Base-by-base conservation (phyloP, 768 basidiomycete genomes). In the Leccinellum luteum region DNA sequence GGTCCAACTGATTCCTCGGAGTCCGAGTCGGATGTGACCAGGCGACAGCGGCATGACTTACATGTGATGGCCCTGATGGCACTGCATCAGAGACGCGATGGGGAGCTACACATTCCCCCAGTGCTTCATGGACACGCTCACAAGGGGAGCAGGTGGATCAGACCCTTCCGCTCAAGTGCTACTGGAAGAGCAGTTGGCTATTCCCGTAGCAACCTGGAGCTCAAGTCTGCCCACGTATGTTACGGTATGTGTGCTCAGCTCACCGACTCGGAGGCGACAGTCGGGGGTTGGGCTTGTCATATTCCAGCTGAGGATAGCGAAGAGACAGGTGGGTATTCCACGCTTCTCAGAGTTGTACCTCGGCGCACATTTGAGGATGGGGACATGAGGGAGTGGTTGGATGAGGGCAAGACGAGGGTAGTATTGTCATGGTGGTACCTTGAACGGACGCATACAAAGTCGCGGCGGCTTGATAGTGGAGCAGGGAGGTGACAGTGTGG, bases 81-180 rank as follows among this genome's bases (percentile, higher is more conserved):
- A 86, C 64, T 69, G 71, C 49, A 78, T 85, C 44, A 75, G 78
- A 0, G 84, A 85, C 63, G 81, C 78, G 17, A 75, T 75, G 45
- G 72, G 77, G 13, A 79, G 75, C 57, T 56, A 62, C 9, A 76
- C 75, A 1, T 59, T 84, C 13, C 48, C 76, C 52, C 77, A 77
- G 53, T 73, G 73, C 19, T 79, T 85, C 52, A 61, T 85, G 48
- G 74, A 83, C 30, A 67, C 74, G 3, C 69, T 85, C 25, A 52
- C 52, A 30, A 50, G 61, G 8, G 49, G 49, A 3, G 45, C 13
- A 12, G 31, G 13, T 0, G 12, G 47, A 4, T 52, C 23, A 1
- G 17, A 28, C 9, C 58, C 62, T 27, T 56, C 58, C 35, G 51
- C 47, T 12, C 38, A 62, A 32, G 27, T 72, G 19, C 59, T 71